phyloP scores from a whole-genome alignment of 2,329 filamentous ascomycete genomes.

The Penicillium freii region DNA sequence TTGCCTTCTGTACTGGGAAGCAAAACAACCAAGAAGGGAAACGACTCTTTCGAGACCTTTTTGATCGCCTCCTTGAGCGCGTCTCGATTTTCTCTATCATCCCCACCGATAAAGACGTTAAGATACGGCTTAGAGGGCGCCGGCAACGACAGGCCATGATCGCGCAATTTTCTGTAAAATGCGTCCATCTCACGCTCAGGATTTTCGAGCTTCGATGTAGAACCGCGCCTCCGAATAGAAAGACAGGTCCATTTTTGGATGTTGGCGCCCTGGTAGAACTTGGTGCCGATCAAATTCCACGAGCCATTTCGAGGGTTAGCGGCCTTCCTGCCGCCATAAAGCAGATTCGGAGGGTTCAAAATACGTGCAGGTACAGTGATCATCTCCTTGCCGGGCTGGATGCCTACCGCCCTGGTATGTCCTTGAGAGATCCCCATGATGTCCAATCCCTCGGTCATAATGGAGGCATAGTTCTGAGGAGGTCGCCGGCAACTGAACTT shows the following conservation, averaged over 20 bases:
- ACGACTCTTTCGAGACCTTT: background rate
- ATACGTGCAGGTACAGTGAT: conserved; percentile 15
- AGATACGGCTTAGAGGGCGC: background rate
- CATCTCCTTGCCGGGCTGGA: conserved; percentile 14
- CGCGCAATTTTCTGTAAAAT: background rate
- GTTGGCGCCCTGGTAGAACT: conserved; percentile 1
- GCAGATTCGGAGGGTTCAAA: conserved; percentile 13
- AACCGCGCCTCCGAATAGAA: background rate
- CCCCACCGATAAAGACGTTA: background rate
- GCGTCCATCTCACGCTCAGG: background rate
- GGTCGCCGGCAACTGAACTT: conserved; percentile 66
- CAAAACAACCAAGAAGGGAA: conserved; percentile 34
- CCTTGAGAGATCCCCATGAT: conserved; percentile 13
- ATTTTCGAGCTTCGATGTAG: background rate
- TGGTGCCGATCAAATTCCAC: conserved; percentile 19
- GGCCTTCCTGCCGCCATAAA: conserved; percentile 9
- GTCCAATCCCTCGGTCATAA: conserved; percentile 37
- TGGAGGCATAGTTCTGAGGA: conserved; percentile 62
- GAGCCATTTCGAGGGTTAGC: conserved; percentile 3
- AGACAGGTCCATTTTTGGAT: conserved; percentile 8
- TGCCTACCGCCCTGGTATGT: background rate
- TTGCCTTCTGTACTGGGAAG: conserved; percentile 51
- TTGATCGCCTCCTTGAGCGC: background rate
- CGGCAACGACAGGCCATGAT: background rate
- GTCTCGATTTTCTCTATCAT: background rate